These are phyloP conservation scores for Cenchrus purpureus DNA, from an alignment of 176 grass and related monocot species.

Conservation along the genomic window DNA sequence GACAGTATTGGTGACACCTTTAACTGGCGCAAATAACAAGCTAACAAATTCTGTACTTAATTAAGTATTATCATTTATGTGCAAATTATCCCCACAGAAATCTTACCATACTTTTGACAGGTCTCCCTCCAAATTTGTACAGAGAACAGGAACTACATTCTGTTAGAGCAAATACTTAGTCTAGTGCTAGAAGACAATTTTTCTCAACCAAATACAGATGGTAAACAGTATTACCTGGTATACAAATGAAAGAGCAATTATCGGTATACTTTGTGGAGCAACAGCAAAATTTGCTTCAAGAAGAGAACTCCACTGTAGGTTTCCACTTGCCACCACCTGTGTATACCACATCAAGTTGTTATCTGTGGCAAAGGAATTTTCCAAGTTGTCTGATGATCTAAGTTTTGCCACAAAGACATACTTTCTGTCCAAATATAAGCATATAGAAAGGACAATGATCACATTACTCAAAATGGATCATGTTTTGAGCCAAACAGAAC, in stretches of 20 bases:
- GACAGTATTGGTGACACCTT: neutral
- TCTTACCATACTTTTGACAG: slow-evolving; percentile 85
- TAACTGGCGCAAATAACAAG: neutral
- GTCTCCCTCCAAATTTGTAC: slow-evolving; percentile 93
- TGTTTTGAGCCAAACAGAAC: neutral
- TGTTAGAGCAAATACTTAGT: slow-evolving; percentile 57
- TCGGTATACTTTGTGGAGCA: slow-evolving; percentile 87
- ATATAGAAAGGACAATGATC: neutral
- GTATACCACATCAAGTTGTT: slow-evolving; percentile 26
- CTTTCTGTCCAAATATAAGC: neutral
- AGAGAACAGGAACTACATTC: slow-evolving; percentile 95
- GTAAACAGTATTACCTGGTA: slow-evolving; percentile 70
- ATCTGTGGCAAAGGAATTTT: neutral
- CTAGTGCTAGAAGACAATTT: slow-evolving; percentile 26
- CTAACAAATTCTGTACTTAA: neutral
- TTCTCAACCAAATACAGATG: slow-evolving; percentile 2
- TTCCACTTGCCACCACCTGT: slow-evolving; percentile 71
- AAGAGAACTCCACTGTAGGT: slow-evolving; percentile 83
- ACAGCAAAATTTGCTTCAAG: slow-evolving; percentile 73
- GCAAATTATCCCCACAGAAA: slow-evolving; percentile 7
- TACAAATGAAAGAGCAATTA: slow-evolving; percentile 93
- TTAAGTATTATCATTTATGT: neutral
- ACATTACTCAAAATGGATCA: neutral
- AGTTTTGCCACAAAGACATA: neutral
- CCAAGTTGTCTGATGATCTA: slow-evolving; percentile 24